A percentile compares a stretch with the other conserved stretches of the same genome.
Conservation (phyloP, 805 yeast species). For the Novakomyces olei region DNA sequence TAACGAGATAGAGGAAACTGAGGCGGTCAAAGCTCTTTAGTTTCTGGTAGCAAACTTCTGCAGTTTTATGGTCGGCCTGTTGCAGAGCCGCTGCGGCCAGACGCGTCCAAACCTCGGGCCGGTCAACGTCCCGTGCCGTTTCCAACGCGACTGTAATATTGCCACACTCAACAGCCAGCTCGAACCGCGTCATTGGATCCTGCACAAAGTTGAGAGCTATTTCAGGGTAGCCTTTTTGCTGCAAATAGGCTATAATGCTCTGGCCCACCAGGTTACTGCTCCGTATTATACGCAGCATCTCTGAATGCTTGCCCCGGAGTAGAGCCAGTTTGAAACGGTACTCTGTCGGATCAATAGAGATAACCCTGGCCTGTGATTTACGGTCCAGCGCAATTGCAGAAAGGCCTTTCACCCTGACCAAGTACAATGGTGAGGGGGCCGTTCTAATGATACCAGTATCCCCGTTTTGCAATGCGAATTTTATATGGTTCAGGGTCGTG, state of each 20-base stretch:
- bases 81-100: slow-evolving; percentile 66
- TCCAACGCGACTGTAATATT: slow-evolving; percentile 66
- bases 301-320: slow-evolving; percentile 71
- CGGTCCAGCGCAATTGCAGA: slow-evolving; percentile 66
- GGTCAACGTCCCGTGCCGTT: slow-evolving; percentile 63
- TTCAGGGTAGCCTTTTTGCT: slow-evolving; percentile 89
- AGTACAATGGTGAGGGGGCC: slow-evolving; percentile 66
- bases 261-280: slow-evolving; percentile 89
- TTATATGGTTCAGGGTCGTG: slow-evolving; percentile 87
- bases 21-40: slow-evolving; percentile 69
- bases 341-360: slow-evolving; percentile 84
- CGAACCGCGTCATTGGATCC: slow-evolving; percentile 90
- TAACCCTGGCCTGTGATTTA: slow-evolving; percentile 56
- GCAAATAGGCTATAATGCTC: slow-evolving; percentile 83
- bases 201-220: slow-evolving; percentile 91
- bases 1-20: slow-evolving; percentile 64
- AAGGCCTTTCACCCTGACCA: slow-evolving; percentile 46
- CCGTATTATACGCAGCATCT: slow-evolving; percentile 72
- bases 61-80: slow-evolving; percentile 73
- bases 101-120: slow-evolving; percentile 50
- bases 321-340: slow-evolving; percentile 87
- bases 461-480: slow-evolving; percentile 80
- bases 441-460: slow-evolving; percentile 90
- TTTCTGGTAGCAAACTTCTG: slow-evolving; percentile 75
- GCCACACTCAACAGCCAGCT: slow-evolving; percentile 83